Evolutionary conservation across 495 filamentous ascomycete genomes (phyloP).

Genomic region (Talaromyces thailandensis): DNA sequence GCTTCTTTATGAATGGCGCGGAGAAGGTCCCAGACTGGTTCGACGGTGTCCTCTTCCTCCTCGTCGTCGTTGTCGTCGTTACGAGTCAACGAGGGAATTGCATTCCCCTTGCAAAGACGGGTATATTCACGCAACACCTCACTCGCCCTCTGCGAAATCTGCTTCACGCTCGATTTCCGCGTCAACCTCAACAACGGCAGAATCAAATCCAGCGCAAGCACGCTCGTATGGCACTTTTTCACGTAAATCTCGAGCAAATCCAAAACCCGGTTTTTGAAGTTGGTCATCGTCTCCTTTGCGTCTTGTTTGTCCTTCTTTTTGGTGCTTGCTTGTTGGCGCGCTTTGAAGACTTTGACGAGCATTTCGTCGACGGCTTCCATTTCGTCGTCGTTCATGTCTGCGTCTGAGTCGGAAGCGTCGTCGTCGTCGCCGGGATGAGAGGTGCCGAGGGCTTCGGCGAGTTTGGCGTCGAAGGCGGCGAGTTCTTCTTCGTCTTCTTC

Average conservation of each 20-base stretch:
- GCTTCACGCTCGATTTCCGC: constrained; percentile 56
- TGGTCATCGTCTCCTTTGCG: constrained; percentile 79
- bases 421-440: constrained; percentile 48
- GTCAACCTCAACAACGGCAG: constrained; percentile 53
- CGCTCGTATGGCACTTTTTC: constrained; percentile 62
- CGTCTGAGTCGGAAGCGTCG: constrained; percentile 48
- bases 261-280: constrained; percentile 90
- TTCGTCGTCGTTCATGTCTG: constrained; percentile 87
- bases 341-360: constrained; percentile 73
- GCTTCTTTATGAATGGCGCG: constrained; percentile 64
- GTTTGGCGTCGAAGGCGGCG: constrained; percentile 65
- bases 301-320: constrained; percentile 77
- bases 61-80: constrained; percentile 8
- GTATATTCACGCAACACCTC: constrained; percentile 59
- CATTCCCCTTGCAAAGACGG: constrained; percentile 54
- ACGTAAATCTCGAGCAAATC: constrained; percentile 82
- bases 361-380: constrained; percentile 86
- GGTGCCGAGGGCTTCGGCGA: constrained; percentile 63
- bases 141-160: constrained; percentile 63
- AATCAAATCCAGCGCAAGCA: constrained; percentile 57
- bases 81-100: constrained; percentile 24
- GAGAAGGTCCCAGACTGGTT: constrained; percentile 49
- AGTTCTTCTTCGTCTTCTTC: constrained; percentile 43
- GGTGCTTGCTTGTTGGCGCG: constrained; percentile 48
- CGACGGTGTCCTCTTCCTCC: constrained; percentile 20